These are phyloP conservation scores for Pythium dissotocum DNA, from an alignment of 352 stramenopile genomes.

Conservation along the genomic window DNA sequence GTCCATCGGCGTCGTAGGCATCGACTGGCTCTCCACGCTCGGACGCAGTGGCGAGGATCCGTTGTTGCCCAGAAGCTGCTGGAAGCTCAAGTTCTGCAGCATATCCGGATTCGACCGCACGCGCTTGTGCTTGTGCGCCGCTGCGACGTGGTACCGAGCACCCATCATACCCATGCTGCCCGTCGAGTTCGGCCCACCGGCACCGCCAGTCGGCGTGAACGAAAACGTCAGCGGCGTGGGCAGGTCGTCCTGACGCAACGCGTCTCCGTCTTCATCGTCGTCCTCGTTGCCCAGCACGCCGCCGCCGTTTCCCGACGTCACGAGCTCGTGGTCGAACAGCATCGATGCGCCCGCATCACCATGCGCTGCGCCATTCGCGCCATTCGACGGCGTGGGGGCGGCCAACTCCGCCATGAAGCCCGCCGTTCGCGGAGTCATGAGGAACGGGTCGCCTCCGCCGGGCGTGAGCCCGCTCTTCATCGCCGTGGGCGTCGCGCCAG, in stretches of 20 bases:
- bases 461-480: conserved; percentile 20
- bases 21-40: conserved; percentile 18
- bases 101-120: conserved; percentile 36
- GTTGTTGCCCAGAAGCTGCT: conserved; percentile 24
- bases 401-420: conserved; percentile 30
- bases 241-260: conserved; percentile 20
- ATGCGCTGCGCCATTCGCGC: not conserved
- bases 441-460: conserved; percentile 10
- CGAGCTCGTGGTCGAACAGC: conserved; percentile 38
- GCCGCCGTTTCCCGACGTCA: not conserved
- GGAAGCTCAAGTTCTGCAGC: conserved; percentile 29
- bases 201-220: conserved; percentile 24
- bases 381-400: not conserved
- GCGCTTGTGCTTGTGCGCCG: conserved; percentile 36
- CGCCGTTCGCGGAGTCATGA: conserved; percentile 30
- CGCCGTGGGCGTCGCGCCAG: not conserved
- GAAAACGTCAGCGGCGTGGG: conserved; percentile 32
- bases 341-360: conserved; percentile 14
- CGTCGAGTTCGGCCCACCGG: not conserved
- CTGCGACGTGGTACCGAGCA: conserved; percentile 26
- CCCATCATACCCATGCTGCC: not conserved
- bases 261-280: conserved; percentile 18
- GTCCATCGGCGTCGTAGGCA: conserved; percentile 30
- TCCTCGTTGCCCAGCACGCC: conserved; percentile 10
- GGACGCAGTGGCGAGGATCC: conserved; percentile 21